Evolutionary conservation across 2,329 filamentous ascomycete genomes (phyloP).

Genomic region (Sporothrix brasiliensis): DNA sequence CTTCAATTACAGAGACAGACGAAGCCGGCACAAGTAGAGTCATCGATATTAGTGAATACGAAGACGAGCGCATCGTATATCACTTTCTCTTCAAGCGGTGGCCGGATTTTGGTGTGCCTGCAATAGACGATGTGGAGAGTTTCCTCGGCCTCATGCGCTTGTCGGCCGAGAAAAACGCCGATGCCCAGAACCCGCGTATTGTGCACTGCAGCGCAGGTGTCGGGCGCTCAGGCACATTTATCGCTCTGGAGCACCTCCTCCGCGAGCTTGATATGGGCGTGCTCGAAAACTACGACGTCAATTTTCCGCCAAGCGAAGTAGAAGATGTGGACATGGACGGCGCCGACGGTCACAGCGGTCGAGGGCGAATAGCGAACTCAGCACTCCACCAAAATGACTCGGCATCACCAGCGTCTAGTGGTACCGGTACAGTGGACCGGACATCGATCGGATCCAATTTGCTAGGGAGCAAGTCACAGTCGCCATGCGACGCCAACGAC

Average conservation of each 20-base stretch:
- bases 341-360: neutral
- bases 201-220: conserved; percentile 91
- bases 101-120: conserved; percentile 87
- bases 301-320: conserved; percentile 24
- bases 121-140: conserved; percentile 65
- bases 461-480: conserved; percentile 19
- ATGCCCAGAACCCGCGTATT: conserved; percentile 71
- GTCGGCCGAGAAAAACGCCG: conserved; percentile 61
- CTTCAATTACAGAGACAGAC: neutral
- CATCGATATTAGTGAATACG: conserved; percentile 40
- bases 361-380: neutral
- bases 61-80: conserved; percentile 68
- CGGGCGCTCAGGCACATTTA: conserved; percentile 91
- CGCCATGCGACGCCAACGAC: conserved; percentile 24
- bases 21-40: neutral
- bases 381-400: conserved; percentile 5
- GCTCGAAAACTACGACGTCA: conserved; percentile 54
- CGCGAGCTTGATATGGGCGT: conserved; percentile 77
- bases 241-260: conserved; percentile 89
- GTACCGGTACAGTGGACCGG: neutral
- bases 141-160: conserved; percentile 71
- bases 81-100: conserved; percentile 85
- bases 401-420: neutral
- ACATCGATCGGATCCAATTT: conserved; percentile 1
- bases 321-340: neutral